A percentile compares a stretch with the other conserved stretches of the same genome.
These are phyloP conservation scores for Trametes coccinea DNA, from an alignment of 768 basidiomycete genomes.

Conservation along the genomic window DNA sequence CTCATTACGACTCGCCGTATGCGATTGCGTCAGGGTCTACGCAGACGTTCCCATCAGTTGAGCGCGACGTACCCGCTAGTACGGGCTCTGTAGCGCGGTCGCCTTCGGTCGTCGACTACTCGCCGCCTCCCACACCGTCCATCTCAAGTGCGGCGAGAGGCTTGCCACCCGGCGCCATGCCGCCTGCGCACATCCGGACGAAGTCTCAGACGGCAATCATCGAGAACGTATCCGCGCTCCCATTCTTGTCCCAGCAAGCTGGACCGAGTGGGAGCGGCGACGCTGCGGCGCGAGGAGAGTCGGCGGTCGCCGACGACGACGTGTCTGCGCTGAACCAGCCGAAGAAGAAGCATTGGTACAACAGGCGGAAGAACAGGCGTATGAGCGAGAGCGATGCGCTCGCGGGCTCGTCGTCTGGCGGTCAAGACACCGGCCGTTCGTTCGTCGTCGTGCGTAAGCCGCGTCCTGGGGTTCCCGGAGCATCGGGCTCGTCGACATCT, in stretches of 20 bases:
- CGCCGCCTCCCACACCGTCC: constrained; percentile 53
- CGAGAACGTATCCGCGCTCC: constrained; percentile 40
- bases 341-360: constrained; percentile 74
- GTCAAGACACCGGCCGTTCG: constrained; percentile 30
- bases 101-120: constrained; percentile 36
- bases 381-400: constrained; percentile 54
- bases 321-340: constrained; percentile 39
- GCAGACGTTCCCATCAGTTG: constrained; percentile 67
- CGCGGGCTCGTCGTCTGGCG: constrained; percentile 9
- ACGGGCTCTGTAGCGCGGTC: constrained; percentile 17
- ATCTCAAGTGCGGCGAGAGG: constrained; percentile 45
- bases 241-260: neutral
- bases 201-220: constrained; percentile 85
- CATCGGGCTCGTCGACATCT: constrained; percentile 7
- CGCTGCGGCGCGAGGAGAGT: neutral
- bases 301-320: constrained; percentile 36
- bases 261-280: neutral
- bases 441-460: constrained; percentile 37
- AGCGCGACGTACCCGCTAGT: constrained; percentile 33
- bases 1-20: constrained; percentile 85
- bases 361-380: constrained; percentile 56
- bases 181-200: constrained; percentile 66
- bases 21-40: constrained; percentile 67
- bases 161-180: constrained; percentile 64
- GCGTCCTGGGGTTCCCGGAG: constrained; percentile 21